Conservation (phyloP, 768 basidiomycete species). For the Calocera viscosa region DNA sequence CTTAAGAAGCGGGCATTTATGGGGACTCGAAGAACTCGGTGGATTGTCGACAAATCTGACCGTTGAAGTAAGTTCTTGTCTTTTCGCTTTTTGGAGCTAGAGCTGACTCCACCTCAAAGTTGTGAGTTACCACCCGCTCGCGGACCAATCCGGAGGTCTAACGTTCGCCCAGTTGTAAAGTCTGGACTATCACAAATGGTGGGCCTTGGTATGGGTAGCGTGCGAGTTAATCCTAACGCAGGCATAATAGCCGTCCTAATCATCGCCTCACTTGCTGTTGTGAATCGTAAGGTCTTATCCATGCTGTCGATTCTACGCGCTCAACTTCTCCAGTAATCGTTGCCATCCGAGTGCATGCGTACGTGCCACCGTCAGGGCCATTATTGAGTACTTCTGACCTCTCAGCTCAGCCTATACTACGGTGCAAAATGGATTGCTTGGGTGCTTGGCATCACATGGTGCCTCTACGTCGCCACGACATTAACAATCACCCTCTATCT, state of each 20-base stretch:
- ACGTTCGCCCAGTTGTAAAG: not conserved
- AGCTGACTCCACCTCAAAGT: not conserved
- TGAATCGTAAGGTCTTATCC: not conserved
- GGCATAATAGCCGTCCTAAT: not conserved
- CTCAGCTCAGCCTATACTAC: not conserved
- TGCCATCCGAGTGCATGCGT: slow-evolving; percentile 6
- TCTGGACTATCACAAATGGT: not conserved
- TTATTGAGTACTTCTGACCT: not conserved
- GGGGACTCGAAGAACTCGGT: not conserved
- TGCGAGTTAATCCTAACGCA: not conserved
- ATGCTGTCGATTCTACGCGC: not conserved
- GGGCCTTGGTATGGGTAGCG: not conserved
- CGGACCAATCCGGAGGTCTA: not conserved
- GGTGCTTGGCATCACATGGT: not conserved
- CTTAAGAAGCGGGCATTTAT: no score
- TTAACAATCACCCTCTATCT: not conserved
- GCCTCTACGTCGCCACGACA: not conserved
- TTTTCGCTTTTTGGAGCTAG: no score
- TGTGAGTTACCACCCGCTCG: not conserved
- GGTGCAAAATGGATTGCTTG: slow-evolving; percentile 4
- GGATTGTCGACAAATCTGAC: not conserved
- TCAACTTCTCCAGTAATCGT: not conserved
- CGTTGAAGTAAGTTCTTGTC: not conserved
- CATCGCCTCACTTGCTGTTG: not conserved
- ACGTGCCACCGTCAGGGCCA: not conserved